phyloP scores from a whole-genome alignment of 306 rosid species.

The Vicia faba region DNA sequence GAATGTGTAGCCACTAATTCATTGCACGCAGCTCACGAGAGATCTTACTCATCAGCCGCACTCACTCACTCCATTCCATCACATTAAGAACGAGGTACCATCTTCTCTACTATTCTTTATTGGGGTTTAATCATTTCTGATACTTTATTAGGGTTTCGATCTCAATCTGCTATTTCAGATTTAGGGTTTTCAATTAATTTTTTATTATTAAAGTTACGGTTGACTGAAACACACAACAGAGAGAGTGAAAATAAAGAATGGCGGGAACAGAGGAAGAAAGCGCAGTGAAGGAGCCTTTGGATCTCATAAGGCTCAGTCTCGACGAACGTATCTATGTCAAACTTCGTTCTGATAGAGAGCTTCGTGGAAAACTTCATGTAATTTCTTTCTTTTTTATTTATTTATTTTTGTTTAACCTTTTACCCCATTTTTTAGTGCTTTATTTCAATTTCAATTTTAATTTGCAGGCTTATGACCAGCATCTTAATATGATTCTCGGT shows the following conservation, averaged over 20 bases:
- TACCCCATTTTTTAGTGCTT: constrained; percentile 8
- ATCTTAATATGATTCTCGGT: constrained; percentile 99
- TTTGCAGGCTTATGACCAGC: constrained; percentile 99
- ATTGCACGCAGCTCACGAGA: background rate
- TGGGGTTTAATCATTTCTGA: too few relatives aligned
- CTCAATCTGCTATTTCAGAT: too few relatives aligned
- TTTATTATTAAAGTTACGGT: background rate
- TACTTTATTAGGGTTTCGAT: too few relatives aligned
- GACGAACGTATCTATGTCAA: constrained; percentile 99
- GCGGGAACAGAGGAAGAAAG: constrained; percentile 86
- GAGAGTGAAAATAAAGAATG: constrained; percentile 31
- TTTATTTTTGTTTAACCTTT: background rate
- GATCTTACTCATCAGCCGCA: background rate
- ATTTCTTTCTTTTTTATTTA: background rate
- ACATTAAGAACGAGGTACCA: background rate
- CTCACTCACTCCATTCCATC: background rate
- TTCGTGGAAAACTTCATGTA: constrained; percentile 98
- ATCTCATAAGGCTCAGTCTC: constrained; percentile 94
- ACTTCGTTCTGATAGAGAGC: constrained; percentile 96
- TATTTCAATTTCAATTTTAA: constrained; percentile 33
- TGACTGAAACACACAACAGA: background rate
- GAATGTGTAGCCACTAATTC: too few relatives aligned
- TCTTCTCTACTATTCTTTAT: background rate
- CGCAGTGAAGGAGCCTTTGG: constrained; percentile 99
- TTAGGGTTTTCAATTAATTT: too few relatives aligned